A percentile compares a stretch with the other conserved stretches of the same genome.
Conservation (phyloP, 2,329 filamentous ascomycete genomes). For the Colletotrichum musicola region DNA sequence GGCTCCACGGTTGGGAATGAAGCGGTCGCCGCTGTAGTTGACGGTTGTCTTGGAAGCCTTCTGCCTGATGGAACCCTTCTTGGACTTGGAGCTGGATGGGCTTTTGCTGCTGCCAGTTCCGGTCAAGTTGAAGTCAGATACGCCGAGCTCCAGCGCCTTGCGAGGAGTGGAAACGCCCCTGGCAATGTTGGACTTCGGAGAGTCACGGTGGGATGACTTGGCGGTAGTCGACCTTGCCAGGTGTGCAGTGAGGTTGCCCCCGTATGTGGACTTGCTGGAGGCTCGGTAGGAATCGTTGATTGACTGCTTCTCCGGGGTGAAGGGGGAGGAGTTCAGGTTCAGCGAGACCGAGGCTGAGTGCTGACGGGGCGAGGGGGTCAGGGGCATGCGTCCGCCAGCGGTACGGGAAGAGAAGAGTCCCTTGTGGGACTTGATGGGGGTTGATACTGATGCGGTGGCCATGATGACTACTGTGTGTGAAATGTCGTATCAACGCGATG, state of each 20-base stretch:
- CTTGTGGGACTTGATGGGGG: conserved; percentile 94
- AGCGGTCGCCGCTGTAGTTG: conserved; percentile 87
- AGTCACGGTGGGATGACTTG: conserved; percentile 80
- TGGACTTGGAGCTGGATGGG: conserved; percentile 68
- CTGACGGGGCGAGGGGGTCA: conserved; percentile 90
- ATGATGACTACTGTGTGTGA: conserved; percentile 66
- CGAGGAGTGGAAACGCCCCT: conserved; percentile 80
- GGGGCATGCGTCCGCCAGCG: conserved; percentile 92
- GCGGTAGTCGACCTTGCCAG: conserved; percentile 77
- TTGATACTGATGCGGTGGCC: conserved; percentile 85
- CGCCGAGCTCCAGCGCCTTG: conserved; percentile 85
- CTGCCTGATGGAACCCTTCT: conserved; percentile 64
- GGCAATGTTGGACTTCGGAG: conserved; percentile 97
- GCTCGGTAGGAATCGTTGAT: conserved; percentile 63
- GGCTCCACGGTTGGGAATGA: conserved; percentile 93
- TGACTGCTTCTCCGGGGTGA: conserved; percentile 75
- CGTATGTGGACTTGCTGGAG: conserved; percentile 80
- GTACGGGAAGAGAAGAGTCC: conserved; percentile 93
- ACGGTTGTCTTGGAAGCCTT: conserved; percentile 80
- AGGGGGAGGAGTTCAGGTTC: conserved; percentile 77
- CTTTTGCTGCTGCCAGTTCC: conserved; percentile 80
- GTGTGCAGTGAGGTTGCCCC: conserved; percentile 82
- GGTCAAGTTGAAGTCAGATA: conserved; percentile 92
- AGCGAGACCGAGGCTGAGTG: conserved; percentile 61
- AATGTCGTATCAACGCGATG: conserved; percentile 51